Base-by-base conservation (phyloP, 208 protist genomes). In the Acanthamoeba triangularis region DNA sequence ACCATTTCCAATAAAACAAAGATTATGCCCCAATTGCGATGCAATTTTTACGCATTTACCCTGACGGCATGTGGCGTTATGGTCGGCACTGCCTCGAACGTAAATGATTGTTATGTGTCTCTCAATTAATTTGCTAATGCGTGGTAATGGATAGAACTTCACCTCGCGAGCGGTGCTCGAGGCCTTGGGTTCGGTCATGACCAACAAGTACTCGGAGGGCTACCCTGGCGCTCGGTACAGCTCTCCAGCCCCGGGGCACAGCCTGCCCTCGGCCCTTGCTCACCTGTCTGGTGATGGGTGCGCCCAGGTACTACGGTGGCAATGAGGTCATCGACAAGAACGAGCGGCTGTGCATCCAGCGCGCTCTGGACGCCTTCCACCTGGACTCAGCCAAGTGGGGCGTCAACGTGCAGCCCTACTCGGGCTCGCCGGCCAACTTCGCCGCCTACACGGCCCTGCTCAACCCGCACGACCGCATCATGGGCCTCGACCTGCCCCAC, bases 61-160 rank as follows among this genome's bases (percentile, higher is more conserved):
- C n/a, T 52, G 47, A 0, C 47, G 47, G 13, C 47, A 16, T 14
- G 47, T 16, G 16, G 28, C 37, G 47, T 8, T 25, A 18, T 87
- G 20, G 28, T 41, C 11, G 37, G 41, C 33, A 87, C 78, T 16
- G 30, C 30, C 33, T 87, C 3, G 28, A 8, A 13, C 30, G 18
- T 37, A 20, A 90, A 63, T 90, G 13, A 37, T 87, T n/a, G 14
- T 35, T 11, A 87, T 59, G 30, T 47, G 30, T 47, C 33, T 47
- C 56, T 61, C 3, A 61, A 61, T 61, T 61, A 28, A 61, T 61
- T 61, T 61, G 56, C 56, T 5, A 61, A 61, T 87, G 33, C 0
- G n/a, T n/a, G n/a, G n/a, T n/a, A n/a, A 56, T 35, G 25, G 7
- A 87, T 63, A 99, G 98, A 99, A 99, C 98, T 99, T 99, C 87